Percentiles rank a stretch among this genome's conserved stretches.
Evolutionary conservation across 169 alveolate species (phyloP).

Genomic region (Cryptosporidium parvum): DNA sequence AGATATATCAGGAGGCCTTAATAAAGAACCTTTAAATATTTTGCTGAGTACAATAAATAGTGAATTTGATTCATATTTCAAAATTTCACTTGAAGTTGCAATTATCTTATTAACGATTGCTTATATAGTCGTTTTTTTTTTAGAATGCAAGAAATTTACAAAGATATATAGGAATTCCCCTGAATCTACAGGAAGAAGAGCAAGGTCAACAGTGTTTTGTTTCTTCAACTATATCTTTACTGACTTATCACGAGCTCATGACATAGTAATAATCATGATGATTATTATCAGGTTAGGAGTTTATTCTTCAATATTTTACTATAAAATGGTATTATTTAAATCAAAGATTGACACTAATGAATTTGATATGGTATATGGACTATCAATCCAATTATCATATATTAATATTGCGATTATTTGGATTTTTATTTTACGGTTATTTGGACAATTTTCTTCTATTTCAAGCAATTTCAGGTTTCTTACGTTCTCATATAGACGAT

Average conservation of each 20-base stretch:
- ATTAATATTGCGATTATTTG: constrained; percentile 30
- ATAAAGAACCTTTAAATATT: constrained; percentile 14
- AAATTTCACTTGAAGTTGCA: constrained; percentile 25
- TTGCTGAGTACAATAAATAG: background rate
- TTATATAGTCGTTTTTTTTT: constrained; percentile 30
- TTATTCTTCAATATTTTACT: constrained; percentile 12
- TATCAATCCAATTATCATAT: constrained; percentile 8
- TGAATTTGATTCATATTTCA: constrained; percentile 12
- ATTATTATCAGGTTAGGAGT: constrained; percentile 32
- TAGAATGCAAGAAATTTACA: constrained; percentile 55
- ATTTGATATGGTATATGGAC: constrained; percentile 32
- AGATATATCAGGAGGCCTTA: constrained; percentile 13
- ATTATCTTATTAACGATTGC: constrained; percentile 22
- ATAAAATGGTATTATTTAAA: constrained; percentile 12
- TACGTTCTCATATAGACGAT: constrained; percentile 1
- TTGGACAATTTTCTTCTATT: constrained; percentile 26
- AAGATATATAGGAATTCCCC: constrained; percentile 40
- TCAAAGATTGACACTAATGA: background rate
- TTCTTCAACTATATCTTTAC: constrained; percentile 62
- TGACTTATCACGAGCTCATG: constrained; percentile 29
- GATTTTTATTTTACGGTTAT: constrained; percentile 39
- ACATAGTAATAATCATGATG: constrained; percentile 26
- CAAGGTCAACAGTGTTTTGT: constrained; percentile 32
- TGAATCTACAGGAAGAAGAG: constrained; percentile 26
- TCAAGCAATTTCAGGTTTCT: constrained; percentile 49